Percentiles rank a stretch among this genome's conserved stretches.
Conservation (phyloP, 345 rosid genomes). For the Euclidium syriacum region DNA sequence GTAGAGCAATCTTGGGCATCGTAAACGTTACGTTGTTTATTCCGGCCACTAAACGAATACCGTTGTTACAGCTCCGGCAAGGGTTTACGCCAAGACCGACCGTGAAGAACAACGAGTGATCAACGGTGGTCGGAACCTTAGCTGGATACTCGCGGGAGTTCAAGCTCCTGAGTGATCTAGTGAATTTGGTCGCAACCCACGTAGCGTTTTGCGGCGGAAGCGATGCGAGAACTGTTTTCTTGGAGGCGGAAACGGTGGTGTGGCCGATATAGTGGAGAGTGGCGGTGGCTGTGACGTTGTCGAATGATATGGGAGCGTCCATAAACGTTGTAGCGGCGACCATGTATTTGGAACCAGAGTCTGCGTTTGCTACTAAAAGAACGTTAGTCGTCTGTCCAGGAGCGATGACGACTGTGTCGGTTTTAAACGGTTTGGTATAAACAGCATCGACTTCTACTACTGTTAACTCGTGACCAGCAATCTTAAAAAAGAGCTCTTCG, state of each 20-base stretch:
- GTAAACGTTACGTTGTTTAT: slow-evolving; percentile 73
- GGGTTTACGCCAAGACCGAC: slow-evolving; percentile 65
- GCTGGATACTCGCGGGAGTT: slow-evolving; percentile 56
- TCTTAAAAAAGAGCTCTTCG: slow-evolving; percentile 66
- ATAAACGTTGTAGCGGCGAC: slow-evolving; percentile 68
- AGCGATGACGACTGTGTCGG: slow-evolving; percentile 43
- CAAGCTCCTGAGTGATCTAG: slow-evolving; percentile 49
- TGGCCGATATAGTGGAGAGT: slow-evolving; percentile 26
- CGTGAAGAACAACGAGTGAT: slow-evolving; percentile 60
- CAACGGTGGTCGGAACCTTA: slow-evolving; percentile 51
- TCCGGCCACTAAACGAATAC: slow-evolving; percentile 57
- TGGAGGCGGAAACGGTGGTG: slow-evolving; percentile 22
- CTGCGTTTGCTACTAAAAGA: slow-evolving; percentile 43
- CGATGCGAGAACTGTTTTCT: slow-evolving; percentile 26
- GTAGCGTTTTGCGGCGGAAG: slow-evolving; percentile 66
- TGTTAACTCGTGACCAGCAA: slow-evolving; percentile 60
- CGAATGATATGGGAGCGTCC: slow-evolving; percentile 62
- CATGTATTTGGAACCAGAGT: slow-evolving; percentile 45
- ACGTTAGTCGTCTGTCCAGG: slow-evolving; percentile 78
- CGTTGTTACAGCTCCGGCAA: slow-evolving; percentile 54
- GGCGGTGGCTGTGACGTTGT: slow-evolving; percentile 50
- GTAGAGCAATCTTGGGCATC: slow-evolving; percentile 60
- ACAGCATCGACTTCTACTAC: slow-evolving; percentile 67
- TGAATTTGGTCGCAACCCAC: slow-evolving; percentile 45
- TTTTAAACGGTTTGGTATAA: slow-evolving; percentile 62